Evolutionary conservation across 2,329 filamentous ascomycete species (phyloP), one percentile per base, ranked within the genome.

Genomic region (Penicillium sp.): DNA sequence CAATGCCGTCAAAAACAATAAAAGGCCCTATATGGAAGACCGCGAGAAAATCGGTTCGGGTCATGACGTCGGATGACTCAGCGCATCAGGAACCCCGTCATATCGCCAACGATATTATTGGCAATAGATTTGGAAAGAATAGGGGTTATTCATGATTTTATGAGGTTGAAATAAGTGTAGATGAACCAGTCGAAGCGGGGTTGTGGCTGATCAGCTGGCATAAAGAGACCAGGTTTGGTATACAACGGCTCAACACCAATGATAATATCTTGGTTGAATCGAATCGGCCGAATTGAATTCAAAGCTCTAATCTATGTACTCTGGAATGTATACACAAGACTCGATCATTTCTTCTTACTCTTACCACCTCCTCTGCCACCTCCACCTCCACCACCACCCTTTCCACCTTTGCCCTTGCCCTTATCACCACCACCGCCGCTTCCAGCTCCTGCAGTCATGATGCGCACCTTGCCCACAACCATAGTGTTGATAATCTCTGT

Each of bases 401-500:
- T 62, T n/a, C 56, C 65, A 43, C 64, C 61, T 46, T 69, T 70
- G 15, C 61, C 60, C 44, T 65, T 65, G 23, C 58, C 60, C 38
- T 60, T 61, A 25, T 54, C 68, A 48, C 69, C 67, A 47, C 67
- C 69, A 2, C 79, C 74, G 27, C 76, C 76, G 33, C 72, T 69
- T 36, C 75, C 75, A 1, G 83, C 85, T 6, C 86, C 86, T 15
- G 82, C 79, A 79, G 89, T 84, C 85, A 96, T 89, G 39, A 96
- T 84, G 66, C 89, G 85, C 38, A 94, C 84, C 72, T 90, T 93
- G 33, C 87, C 83, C 0, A 95, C 91, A 0, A 91, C 90, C 62
- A 97, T 83, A 5, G 85, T 84, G 65, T 93, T 92, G 54, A 92
- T 84, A 16, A 91, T 83, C 76, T 96, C 92, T 58, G 90, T 87